phyloP scores from a whole-genome alignment of 495 filamentous ascomycete species.

The Talaromyces stipitatus region DNA sequence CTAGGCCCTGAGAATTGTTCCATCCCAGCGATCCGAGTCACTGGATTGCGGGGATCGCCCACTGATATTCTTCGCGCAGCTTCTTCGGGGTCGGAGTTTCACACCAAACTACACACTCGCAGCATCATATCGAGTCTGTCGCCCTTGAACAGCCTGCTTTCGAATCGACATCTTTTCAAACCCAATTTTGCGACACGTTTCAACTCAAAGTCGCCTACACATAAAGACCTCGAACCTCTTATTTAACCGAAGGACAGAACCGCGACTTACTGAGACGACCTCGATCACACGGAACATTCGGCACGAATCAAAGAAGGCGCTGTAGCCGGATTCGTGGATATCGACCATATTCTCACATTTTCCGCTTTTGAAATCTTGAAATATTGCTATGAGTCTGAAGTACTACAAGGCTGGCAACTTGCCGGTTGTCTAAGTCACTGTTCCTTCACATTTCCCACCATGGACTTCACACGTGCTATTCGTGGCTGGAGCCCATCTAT shows the following conservation, averaged over 20 bases:
- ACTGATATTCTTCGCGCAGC: neutral
- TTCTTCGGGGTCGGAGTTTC: neutral
- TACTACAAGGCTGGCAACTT: neutral
- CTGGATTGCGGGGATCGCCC: neutral
- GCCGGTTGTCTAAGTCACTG: conserved; percentile 5
- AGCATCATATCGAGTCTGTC: neutral
- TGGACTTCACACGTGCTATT: conserved; percentile 5
- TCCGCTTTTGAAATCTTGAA: neutral
- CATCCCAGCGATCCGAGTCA: neutral
- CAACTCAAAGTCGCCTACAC: neutral
- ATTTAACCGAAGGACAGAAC: neutral
- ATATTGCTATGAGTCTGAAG: conserved; percentile 1
- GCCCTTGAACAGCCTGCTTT: neutral
- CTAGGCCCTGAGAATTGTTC: neutral
- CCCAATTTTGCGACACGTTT: neutral
- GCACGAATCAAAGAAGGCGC: conserved; percentile 5
- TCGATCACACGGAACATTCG: neutral
- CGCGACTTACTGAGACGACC: neutral
- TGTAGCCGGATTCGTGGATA: conserved; percentile 5
- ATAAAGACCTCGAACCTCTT: neutral
- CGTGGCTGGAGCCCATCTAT: conserved; percentile 6
- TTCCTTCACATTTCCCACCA: neutral
- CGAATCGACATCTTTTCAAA: neutral
- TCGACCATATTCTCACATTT: neutral
- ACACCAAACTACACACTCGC: neutral